Conservation (phyloP, 306 rosid genomes). For the Pueraria montana region DNA sequence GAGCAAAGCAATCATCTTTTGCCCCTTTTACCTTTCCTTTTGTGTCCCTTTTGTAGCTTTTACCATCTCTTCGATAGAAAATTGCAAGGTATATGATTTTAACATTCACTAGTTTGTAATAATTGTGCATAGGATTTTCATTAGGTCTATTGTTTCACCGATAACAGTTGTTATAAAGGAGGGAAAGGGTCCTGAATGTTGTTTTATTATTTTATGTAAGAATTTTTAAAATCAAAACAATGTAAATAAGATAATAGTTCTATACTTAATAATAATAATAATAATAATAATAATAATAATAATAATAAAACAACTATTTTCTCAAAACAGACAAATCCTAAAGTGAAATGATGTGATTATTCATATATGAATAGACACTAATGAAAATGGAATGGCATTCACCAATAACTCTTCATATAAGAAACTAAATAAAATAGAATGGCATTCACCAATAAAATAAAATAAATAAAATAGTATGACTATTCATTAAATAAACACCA, state of each 20-base stretch:
- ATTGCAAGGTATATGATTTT: neutral
- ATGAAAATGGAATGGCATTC: too few relatives aligned
- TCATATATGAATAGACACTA: too few relatives aligned
- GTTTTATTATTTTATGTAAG: neutral
- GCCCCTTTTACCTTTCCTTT: too few relatives aligned
- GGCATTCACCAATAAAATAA: too few relatives aligned
- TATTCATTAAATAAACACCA: too few relatives aligned
- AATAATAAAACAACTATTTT: neutral
- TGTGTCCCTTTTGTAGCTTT: neutral
- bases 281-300: too few relatives aligned
- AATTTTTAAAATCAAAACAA: neutral
- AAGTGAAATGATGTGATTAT: too few relatives aligned
- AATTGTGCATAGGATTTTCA: neutral
- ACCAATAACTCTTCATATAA: too few relatives aligned
- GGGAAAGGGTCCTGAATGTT: neutral
- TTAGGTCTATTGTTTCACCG: neutral
- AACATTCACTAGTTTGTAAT: conserved; percentile 6
- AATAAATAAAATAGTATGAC: too few relatives aligned
- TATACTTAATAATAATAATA: too few relatives aligned
- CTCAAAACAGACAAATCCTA: neutral
- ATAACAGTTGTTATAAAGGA: neutral
- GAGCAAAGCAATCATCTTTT: conserved; percentile 7
- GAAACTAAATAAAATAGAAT: too few relatives aligned
- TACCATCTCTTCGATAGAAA: neutral
- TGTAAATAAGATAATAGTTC: neutral